A percentile compares a stretch with the other conserved stretches of the same genome.
Conservation (phyloP, 164 flowering plant species). For the Cinnamomum micranthum region DNA sequence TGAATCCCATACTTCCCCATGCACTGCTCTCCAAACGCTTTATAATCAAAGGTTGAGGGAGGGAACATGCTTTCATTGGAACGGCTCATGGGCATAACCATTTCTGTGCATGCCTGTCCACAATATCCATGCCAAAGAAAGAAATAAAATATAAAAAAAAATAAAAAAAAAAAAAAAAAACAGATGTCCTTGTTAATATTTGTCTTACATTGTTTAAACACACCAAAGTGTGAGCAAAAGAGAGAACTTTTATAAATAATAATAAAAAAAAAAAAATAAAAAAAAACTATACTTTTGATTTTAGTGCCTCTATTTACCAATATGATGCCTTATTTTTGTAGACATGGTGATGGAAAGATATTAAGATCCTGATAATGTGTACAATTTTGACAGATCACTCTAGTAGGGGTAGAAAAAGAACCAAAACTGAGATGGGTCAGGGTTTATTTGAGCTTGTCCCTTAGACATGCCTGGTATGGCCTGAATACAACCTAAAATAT, state of each 20-base stretch:
- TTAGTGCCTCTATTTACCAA: not conserved
- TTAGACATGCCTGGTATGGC: too few species aligned
- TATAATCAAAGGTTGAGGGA: constrained; percentile 30
- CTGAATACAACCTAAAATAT: too few species aligned
- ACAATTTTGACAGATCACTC: not conserved
- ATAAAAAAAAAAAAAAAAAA: too few species aligned
- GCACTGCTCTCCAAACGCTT: constrained; percentile 30
- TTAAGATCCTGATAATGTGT: not conserved
- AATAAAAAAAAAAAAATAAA: too few species aligned
- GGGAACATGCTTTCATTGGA: constrained; percentile 58
- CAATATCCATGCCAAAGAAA: not conserved
- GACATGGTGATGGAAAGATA: not conserved
- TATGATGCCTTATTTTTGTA: too few species aligned
- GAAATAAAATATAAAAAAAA: too few species aligned
- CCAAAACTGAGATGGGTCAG: not conserved
- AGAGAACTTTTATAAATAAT: too few species aligned
- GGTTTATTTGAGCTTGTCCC: not conserved
- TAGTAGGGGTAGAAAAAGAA: not conserved
- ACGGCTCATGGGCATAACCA: constrained; percentile 62
- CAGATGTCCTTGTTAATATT: too few species aligned
- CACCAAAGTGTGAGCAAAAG: too few species aligned
- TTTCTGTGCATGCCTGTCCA: constrained; percentile 54
- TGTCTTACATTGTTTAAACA: too few species aligned
- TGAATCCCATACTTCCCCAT: constrained; percentile 27
- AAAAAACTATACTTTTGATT: too few species aligned